phyloP scores from a whole-genome alignment of 2,329 filamentous ascomycete genomes.

The Tolypocladium cylindrosporum region DNA sequence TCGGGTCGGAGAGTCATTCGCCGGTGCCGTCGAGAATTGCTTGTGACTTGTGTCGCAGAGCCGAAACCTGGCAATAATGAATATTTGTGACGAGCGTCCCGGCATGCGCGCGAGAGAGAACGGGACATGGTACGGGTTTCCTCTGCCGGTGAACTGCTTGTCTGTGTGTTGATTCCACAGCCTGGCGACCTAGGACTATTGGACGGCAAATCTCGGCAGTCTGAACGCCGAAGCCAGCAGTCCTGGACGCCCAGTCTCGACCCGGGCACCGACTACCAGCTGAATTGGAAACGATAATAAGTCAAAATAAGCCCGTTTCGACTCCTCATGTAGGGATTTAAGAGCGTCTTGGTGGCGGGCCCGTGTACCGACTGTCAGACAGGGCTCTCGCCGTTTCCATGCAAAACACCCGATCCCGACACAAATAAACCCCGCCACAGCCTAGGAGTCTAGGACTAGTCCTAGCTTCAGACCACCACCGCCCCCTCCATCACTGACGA shows the following conservation, averaged over 20 bases:
- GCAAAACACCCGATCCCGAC: constrained; percentile 8
- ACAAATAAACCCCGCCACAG: constrained; percentile 16
- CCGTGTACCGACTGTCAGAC: not conserved
- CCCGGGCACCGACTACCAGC: not conserved
- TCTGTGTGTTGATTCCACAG: not conserved
- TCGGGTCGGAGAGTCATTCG: not conserved
- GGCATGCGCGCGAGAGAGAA: not conserved
- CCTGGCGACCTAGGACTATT: not conserved
- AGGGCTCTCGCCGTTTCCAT: not conserved
- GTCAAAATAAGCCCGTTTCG: not conserved
- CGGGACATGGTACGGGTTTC: not conserved
- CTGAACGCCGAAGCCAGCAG: not conserved
- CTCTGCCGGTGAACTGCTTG: not conserved
- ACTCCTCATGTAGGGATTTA: not conserved
- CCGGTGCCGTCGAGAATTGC: not conserved
- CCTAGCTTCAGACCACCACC: constrained; percentile 6
- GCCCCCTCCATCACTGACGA: constrained; percentile 25
- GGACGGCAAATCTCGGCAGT: not conserved
- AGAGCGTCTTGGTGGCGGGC: too few relatives aligned
- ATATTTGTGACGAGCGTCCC: not conserved
- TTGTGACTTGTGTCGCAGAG: not conserved
- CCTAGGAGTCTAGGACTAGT: constrained; percentile 1
- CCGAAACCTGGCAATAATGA: not conserved
- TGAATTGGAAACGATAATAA: not conserved
- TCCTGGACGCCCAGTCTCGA: not conserved